phyloP scores from a whole-genome alignment of 2,329 filamentous ascomycete species.

The Aspergillus felis region DNA sequence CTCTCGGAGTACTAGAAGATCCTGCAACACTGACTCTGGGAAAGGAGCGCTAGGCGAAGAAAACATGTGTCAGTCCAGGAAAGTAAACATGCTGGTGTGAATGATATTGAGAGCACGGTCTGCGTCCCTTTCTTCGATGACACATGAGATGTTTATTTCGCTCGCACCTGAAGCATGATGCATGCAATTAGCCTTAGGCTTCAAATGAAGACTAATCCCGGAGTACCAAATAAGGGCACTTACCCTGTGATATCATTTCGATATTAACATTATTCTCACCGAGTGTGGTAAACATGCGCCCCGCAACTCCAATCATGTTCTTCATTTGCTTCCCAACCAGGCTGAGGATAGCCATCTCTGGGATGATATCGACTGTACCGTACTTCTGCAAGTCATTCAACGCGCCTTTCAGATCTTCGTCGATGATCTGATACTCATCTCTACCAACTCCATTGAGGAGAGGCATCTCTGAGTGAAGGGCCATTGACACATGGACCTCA shows the following conservation, averaged over 20 bases:
- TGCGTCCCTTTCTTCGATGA: constrained; percentile 87
- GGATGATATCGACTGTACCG: constrained; percentile 85
- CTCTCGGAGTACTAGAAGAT: neutral
- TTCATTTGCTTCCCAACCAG: constrained; percentile 95
- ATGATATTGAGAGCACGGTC: constrained; percentile 92
- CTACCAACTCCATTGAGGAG: constrained; percentile 47
- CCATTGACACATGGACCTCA: constrained; percentile 97
- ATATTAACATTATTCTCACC: constrained; percentile 94
- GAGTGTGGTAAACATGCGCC: constrained; percentile 89
- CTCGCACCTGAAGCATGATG: constrained; percentile 66
- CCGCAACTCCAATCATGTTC: constrained; percentile 92
- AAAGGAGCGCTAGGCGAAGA: neutral
- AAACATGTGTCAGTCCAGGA: constrained; percentile 62
- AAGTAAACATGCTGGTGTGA: constrained; percentile 95
- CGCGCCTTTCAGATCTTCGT: constrained; percentile 61
- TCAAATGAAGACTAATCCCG: constrained; percentile 1
- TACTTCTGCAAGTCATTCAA: constrained; percentile 71
- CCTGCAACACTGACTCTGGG: neutral
- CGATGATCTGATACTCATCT: constrained; percentile 52
- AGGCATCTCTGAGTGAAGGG: constrained; percentile 73
- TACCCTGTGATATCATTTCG: constrained; percentile 99
- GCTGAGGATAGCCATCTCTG: constrained; percentile 92
- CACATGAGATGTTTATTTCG: constrained; percentile 98
- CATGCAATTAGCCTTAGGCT: constrained; percentile 10
- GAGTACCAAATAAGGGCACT: constrained; percentile 21